Conservation (phyloP, 257 asterid genomes). For the Craterostigma plantagineum region DNA sequence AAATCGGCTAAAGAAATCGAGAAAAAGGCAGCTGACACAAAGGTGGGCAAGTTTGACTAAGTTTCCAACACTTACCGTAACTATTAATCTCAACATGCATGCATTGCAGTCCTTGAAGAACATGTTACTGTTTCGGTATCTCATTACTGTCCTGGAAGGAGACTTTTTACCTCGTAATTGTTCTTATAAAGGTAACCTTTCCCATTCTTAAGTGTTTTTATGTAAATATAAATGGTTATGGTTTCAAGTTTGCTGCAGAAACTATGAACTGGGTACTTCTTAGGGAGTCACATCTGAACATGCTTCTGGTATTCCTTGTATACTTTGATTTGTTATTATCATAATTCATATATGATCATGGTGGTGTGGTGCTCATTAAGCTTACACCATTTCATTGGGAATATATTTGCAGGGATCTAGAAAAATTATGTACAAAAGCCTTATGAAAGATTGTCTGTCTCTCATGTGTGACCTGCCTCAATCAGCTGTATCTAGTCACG, state of each 20-base stretch:
- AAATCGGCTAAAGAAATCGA: conserved; percentile 13
- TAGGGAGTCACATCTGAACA: conserved; percentile 56
- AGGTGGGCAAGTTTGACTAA: conserved; percentile 20
- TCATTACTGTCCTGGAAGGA: conserved; percentile 52
- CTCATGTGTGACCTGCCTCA: conserved; percentile 24
- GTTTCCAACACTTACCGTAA: no score
- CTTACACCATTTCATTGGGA: no score
- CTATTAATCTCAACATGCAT: conserved; percentile 5
- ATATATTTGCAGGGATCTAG: conserved; percentile 66
- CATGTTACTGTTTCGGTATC: conserved; percentile 71
- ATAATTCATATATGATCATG: no score
- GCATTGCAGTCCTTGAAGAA: conserved; percentile 50
- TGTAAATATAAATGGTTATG: no score
- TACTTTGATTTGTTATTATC: no score
- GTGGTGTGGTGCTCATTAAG: no score
- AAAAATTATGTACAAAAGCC: conserved; percentile 42
- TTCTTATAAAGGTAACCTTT: conserved; percentile 54
- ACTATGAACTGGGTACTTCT: conserved; percentile 46
- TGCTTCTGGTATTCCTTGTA: conserved; percentile 65
- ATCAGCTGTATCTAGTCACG: conserved; percentile 16
- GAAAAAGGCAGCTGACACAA: conserved; percentile 19
- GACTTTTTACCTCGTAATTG: conserved; percentile 48
- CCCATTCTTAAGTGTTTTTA: no score
- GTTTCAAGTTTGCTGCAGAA: conserved; percentile 57
- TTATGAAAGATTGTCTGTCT: conserved; percentile 43